phyloP scores from a whole-genome alignment of 768 basidiomycete genomes.

The Phaffia tasmanica region DNA sequence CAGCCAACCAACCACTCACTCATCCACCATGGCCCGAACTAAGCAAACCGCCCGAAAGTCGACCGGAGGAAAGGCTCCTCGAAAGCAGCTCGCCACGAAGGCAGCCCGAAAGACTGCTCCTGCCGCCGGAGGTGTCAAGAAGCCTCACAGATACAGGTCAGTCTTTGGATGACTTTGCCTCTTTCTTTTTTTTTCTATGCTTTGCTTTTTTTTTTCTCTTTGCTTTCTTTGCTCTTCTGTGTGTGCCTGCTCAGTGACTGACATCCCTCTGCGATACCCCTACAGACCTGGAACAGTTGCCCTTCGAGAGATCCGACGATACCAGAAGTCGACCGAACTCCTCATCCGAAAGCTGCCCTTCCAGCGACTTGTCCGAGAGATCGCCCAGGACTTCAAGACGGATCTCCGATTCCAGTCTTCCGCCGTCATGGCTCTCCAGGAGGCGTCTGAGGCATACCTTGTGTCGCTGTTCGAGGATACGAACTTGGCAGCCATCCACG shows the following conservation, averaged over 20 bases:
- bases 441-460: slow-evolving; percentile 57
- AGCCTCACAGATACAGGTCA: slow-evolving; percentile 53
- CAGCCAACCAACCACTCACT: not conserved
- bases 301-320: slow-evolving; percentile 38
- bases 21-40: slow-evolving; percentile 16
- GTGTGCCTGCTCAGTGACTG: not conserved
- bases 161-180: slow-evolving; percentile 51
- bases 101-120: slow-evolving; percentile 50
- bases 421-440: slow-evolving; percentile 56
- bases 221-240: not conserved
- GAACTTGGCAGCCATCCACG: slow-evolving; percentile 53
- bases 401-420: slow-evolving; percentile 43
- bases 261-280: not conserved
- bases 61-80: slow-evolving; percentile 75
- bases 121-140: slow-evolving; percentile 40
- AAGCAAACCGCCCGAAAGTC: slow-evolving; percentile 99
- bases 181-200: slow-evolving; percentile 37
- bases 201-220: not conserved
- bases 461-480: slow-evolving; percentile 63
- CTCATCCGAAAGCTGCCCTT: slow-evolving; percentile 49
- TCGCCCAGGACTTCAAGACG: slow-evolving; percentile 32
- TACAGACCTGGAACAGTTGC: slow-evolving; percentile 58
- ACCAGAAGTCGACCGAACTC: slow-evolving; percentile 54
- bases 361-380: slow-evolving; percentile 28
- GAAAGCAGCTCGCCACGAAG: slow-evolving; percentile 51